Evolutionary conservation across 768 basidiomycete genomes (phyloP).

Genomic region (Postia placenta): DNA sequence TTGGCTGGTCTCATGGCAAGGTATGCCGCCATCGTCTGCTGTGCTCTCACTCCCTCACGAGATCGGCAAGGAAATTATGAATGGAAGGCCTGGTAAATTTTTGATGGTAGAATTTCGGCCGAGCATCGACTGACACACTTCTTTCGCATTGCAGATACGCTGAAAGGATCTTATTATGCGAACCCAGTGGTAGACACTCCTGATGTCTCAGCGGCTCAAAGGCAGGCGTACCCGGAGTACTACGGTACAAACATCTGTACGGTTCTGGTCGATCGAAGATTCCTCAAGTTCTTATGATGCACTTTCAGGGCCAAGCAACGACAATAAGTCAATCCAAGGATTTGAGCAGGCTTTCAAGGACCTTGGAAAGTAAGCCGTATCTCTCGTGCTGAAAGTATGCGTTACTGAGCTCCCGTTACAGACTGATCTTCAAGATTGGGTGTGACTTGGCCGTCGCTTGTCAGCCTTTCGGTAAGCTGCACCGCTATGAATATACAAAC

Average conservation of each 20-base stretch:
- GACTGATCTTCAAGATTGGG: conserved; percentile 80
- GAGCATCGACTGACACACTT: conserved; percentile 2
- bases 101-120: background rate
- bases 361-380: conserved; percentile 51
- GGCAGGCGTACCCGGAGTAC: conserved; percentile 68
- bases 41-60: background rate
- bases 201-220: conserved; percentile 50
- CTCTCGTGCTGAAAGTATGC: background rate
- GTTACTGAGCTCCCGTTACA: conserved; percentile 19
- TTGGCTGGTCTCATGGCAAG: conserved; percentile 99
- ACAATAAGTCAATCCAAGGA: conserved; percentile 57
- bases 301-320: conserved; percentile 53
- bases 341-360: conserved; percentile 89
- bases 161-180: conserved; percentile 95
- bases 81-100: conserved; percentile 70
- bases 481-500: background rate
- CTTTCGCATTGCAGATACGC: conserved; percentile 41
- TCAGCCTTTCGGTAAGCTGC: conserved; percentile 81
- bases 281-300: background rate
- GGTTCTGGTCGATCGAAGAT: conserved; percentile 5
- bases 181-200: conserved; percentile 70
- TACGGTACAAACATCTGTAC: conserved; percentile 87
- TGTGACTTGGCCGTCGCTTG: conserved; percentile 80
- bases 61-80: conserved; percentile 87
- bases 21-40: conserved; percentile 26